Evolutionary conservation across 2,329 filamentous ascomycete genomes (phyloP), one percentile per base, ranked within the genome.

Genomic region (Epichloe gansuensis): DNA sequence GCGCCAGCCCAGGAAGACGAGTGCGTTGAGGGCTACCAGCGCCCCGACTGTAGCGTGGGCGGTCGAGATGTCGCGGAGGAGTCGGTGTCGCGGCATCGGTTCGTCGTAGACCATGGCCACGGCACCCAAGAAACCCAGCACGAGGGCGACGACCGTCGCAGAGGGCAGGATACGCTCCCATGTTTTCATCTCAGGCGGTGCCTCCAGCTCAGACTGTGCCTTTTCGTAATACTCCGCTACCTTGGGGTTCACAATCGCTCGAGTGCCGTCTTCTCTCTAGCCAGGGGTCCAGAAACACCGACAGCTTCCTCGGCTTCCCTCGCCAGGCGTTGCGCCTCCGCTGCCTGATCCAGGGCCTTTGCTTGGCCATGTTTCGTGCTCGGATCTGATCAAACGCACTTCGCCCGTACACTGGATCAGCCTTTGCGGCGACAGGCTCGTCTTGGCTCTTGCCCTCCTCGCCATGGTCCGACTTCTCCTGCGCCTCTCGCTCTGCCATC

Each of bases 31-130:
- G n/a, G 68, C 72, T 45, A 88, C 73, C 43, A 91, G 66, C 6
- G 72, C 69, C 37, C 74, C 70, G n/a, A 88, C 71, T 3, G 87
- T 88, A 12, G 82, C 81, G 3, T 77, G 73, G 13, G 82, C 75
- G 2, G 82, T 78, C 1, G 82, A 77, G 2, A 83, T 67, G 42
- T 82, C 77, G 2, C 80, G 80, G 62, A 77, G 80, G 39, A 86
- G 59, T 48, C 85, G 72, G 53, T 73, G 68, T 11, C 59, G 70
- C 61, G 55, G 69, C 11, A 75, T 74, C 6, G 79, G 78, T 44
- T 79, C 76, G 54, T 75, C 69, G 62, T 83, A 82, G 45, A 75
- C 64, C 25, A 65, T 62, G n/a, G 73, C 69, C 43, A 76, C 69
- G 17, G 69, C 67, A 5, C 67, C 67, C 46, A 73, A 69, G 52